phyloP scores from a whole-genome alignment of 805 yeast species.

The Candida nemodendra region DNA sequence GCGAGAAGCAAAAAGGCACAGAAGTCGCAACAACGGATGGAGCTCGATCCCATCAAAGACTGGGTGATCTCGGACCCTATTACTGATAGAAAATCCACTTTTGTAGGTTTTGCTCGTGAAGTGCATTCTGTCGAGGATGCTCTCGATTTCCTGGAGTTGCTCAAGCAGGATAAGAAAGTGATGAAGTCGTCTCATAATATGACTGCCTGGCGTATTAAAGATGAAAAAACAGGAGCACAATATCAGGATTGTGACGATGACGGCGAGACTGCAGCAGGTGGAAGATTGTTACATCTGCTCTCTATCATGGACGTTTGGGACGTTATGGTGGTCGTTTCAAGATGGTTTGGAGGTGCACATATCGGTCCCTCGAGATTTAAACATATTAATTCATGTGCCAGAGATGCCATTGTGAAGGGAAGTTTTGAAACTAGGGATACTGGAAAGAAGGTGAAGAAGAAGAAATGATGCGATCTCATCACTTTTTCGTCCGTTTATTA shows the following conservation, averaged over 20 bases:
- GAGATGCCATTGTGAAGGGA: slow-evolving; percentile 77
- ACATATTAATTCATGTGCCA: slow-evolving; percentile 85
- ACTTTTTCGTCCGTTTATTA: slow-evolving; percentile 5
- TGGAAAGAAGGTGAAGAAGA: slow-evolving; percentile 30
- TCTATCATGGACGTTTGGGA: slow-evolving; percentile 77
- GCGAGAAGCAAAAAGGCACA: slow-evolving; percentile 12
- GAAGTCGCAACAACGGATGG: slow-evolving; percentile 4
- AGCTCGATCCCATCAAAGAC: slow-evolving; percentile 53
- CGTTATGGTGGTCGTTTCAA: slow-evolving; percentile 77
- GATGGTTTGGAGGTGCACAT: slow-evolving; percentile 94
- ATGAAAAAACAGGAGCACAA: slow-evolving; percentile 48
- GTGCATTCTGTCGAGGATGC: slow-evolving; percentile 73
- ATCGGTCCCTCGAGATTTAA: slow-evolving; percentile 93
- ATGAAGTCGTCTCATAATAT: slow-evolving; percentile 74
- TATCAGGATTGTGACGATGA: slow-evolving; percentile 93
- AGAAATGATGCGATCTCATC: slow-evolving; percentile 24
- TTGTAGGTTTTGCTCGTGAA: slow-evolving; percentile 69
- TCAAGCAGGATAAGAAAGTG: slow-evolving; percentile 66
- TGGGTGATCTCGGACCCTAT: slow-evolving; percentile 82
- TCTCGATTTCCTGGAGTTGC: slow-evolving; percentile 42
- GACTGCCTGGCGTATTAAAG: slow-evolving; percentile 78
- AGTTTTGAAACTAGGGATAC: slow-evolving; percentile 39
- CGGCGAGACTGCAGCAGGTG: slow-evolving; percentile 96
- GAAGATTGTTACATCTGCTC: slow-evolving; percentile 74
- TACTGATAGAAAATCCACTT: slow-evolving; percentile 80